A percentile compares a stretch with the other conserved stretches of the same genome.
Evolutionary conservation across 169 alveolate species (phyloP).

Genomic region (Sarcocystis neurona): DNA sequence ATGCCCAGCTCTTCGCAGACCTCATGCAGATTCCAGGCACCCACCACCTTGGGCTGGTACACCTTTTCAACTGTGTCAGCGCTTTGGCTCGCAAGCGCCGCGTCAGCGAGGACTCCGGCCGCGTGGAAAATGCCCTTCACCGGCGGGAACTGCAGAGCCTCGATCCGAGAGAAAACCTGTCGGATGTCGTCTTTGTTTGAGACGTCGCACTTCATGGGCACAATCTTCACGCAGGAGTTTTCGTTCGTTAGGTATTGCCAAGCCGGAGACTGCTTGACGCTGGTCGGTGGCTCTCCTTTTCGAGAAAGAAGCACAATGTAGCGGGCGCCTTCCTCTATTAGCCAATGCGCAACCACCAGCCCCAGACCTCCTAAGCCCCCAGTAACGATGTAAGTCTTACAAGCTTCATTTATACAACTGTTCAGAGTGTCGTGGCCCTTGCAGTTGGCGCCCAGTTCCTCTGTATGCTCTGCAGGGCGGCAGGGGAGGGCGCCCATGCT

Average conservation of each 20-base stretch:
- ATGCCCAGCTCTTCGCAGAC: slow-evolving; percentile 56
- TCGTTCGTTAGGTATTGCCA: slow-evolving; percentile 50
- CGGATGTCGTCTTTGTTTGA: slow-evolving; percentile 44
- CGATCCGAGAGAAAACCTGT: slow-evolving; percentile 4
- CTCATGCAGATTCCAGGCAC: slow-evolving; percentile 78
- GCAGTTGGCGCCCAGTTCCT: background rate
- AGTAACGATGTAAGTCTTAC: slow-evolving; percentile 55
- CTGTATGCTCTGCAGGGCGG: background rate
- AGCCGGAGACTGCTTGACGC: slow-evolving; percentile 5
- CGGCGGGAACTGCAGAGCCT: slow-evolving; percentile 40
- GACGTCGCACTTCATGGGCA: slow-evolving; percentile 50
- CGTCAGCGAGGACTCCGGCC: slow-evolving; percentile 72
- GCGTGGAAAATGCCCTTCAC: slow-evolving; percentile 58
- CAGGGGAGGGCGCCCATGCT: background rate
- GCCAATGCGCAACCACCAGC: slow-evolving; percentile 68
- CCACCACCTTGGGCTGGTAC: slow-evolving; percentile 74
- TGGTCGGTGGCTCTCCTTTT: slow-evolving; percentile 48
- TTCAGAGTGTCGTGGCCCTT: background rate
- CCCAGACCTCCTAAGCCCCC: slow-evolving; percentile 73
- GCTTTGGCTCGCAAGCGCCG: slow-evolving; percentile 62
- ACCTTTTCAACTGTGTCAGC: slow-evolving; percentile 67
- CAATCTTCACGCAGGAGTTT: background rate
- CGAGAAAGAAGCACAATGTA: slow-evolving; percentile 66
- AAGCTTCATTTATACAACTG: slow-evolving; percentile 7
- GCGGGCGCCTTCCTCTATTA: slow-evolving; percentile 72